Base-by-base conservation (phyloP, 768 basidiomycete species). In the Leucocoprinus sp. region DNA sequence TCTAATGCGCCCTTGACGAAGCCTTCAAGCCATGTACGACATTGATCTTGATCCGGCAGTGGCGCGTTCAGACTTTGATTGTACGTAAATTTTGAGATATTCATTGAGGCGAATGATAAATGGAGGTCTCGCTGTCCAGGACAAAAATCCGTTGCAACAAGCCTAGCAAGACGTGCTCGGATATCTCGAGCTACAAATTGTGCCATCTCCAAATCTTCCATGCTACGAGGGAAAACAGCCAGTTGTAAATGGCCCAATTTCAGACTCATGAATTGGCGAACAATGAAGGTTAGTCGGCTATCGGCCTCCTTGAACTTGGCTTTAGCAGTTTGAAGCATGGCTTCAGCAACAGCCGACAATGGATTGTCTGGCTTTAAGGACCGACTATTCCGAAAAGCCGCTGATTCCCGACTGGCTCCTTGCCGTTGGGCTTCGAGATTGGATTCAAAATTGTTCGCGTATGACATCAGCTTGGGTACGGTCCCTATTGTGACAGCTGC, bases 301-400 rank as follows among this genome's bases (percentile, higher is more conserved):
- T 83, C 84, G 11, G 72, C 70, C 61, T 87, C 86, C 52, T 76
- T 81, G 61, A 89, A 76, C 17, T 79, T 76, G 34, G 67, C 78
- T 33, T 79, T 75, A 21, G 89, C 84, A 0, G 86, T 84, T 44
- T 75, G 69, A 29, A 92, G 61, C 78, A 91, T 86, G 23, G 88
- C 85, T 51, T 85, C 79, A 1, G 90, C 89, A n/a, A 92, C 87
- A 9, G 84, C 78, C 1, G 86, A 87, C 12, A 93, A 66, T 1
- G 89, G 81, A 52, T 89, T 90, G 41, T 82, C 82, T 5, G 84
- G 84, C 55, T 77, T 82, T 4, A 84, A 81, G 4, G 72, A 67
- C n/a, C 76, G 76, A 11, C 79, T 78, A n/a, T 74, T 71, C 18
- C 83, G 71, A 70, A 87, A 93, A 1, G 82, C 80, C 48, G 73